A percentile compares a stretch with the other conserved stretches of the same genome.
These are phyloP conservation scores for Talaromyces piceae DNA, from an alignment of 2,329 filamentous ascomycete species.

Conservation along the genomic window DNA sequence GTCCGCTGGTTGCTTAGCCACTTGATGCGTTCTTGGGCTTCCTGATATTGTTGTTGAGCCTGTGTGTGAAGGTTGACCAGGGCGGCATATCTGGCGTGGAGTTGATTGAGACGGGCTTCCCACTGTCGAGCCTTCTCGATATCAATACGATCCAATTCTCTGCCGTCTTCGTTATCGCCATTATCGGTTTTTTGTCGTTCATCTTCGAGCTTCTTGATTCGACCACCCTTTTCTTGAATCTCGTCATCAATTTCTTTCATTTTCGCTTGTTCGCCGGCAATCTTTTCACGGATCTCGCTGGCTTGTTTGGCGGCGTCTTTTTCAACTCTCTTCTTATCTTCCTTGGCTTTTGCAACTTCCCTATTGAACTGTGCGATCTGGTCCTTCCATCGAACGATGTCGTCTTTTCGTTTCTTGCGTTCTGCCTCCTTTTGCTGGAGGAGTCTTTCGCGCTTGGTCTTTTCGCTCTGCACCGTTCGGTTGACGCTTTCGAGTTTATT, in stretches of 20 bases:
- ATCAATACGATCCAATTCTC: constrained; percentile 44
- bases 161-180: constrained; percentile 44
- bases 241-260: constrained; percentile 55
- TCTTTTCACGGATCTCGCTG: constrained; percentile 37
- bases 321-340: constrained; percentile 36
- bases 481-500: constrained; percentile 74
- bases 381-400: constrained; percentile 51
- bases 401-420: constrained; percentile 53
- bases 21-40: constrained; percentile 39
- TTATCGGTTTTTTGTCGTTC: constrained; percentile 45
- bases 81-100: constrained; percentile 38
- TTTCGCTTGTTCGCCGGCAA: constrained; percentile 37
- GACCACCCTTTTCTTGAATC: constrained; percentile 52
- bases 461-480: constrained; percentile 69
- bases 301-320: constrained; percentile 33
- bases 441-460: constrained; percentile 64
- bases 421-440: constrained; percentile 55
- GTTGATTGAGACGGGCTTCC: constrained; percentile 36
- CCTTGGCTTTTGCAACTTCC: constrained; percentile 39
- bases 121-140: constrained; percentile 41
- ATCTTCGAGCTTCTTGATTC: constrained; percentile 56
- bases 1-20: constrained; percentile 36
- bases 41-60: constrained; percentile 39
- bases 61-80: constrained; percentile 36
- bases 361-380: constrained; percentile 46